phyloP scores from a whole-genome alignment of 202 grass and related monocot species.

The Musa balbisiana region DNA sequence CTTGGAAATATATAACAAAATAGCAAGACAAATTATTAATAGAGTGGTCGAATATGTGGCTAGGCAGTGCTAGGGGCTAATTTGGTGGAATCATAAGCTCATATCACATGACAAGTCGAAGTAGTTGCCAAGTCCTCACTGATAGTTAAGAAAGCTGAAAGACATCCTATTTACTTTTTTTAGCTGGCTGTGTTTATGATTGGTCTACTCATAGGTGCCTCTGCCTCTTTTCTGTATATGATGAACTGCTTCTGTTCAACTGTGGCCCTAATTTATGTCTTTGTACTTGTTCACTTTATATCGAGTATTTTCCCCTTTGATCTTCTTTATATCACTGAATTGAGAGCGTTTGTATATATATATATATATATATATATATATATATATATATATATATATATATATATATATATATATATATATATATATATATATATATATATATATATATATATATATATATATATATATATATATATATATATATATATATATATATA shows the following conservation, averaged over 20 bases:
- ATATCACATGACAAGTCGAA: not conserved
- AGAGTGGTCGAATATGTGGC: not conserved
- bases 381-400: too few species aligned
- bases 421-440: too few species aligned
- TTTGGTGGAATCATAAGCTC: not conserved
- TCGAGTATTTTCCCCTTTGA: not conserved
- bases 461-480: too few species aligned
- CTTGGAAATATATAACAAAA: not conserved
- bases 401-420: too few species aligned
- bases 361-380: too few species aligned
- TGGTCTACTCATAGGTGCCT: too few species aligned
- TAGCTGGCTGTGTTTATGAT: too few species aligned
- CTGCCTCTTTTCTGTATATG: not conserved
- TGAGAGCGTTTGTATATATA: too few species aligned
- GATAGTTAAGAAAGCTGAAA: not conserved
- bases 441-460: too few species aligned
- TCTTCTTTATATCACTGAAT: not conserved
- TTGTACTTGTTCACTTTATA: not conserved
- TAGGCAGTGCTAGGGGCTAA: not conserved
- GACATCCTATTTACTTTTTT: not conserved
- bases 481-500: too few species aligned
- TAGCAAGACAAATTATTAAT: not conserved
- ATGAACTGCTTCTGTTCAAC: not conserved
- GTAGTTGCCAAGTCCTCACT: not conserved
- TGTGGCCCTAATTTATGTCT: not conserved